A percentile compares a stretch with the other conserved stretches of the same genome.
Conservation (phyloP, 345 rosid genomes). For the Aquilaria sinensis region DNA sequence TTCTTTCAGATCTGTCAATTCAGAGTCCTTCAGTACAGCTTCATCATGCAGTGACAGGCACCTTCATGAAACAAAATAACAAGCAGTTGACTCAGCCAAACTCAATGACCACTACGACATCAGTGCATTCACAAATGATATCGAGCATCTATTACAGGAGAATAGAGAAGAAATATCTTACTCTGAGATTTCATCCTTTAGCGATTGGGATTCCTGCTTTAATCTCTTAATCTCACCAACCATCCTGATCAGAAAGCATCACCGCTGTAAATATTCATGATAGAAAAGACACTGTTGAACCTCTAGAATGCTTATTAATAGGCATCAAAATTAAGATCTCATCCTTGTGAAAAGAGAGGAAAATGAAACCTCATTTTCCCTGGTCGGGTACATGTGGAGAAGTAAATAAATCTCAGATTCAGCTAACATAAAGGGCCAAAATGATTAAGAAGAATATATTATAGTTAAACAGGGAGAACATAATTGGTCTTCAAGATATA, state of each 20-base stretch:
- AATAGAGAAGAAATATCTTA: conserved; percentile 10
- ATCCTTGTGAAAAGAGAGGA: too few relatives aligned
- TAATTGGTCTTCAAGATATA: not conserved
- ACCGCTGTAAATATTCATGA: not conserved
- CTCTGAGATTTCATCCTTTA: conserved; percentile 53
- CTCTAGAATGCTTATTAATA: not conserved
- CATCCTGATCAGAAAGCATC: conserved; percentile 38
- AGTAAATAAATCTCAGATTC: too few relatives aligned
- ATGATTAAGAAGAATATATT: not conserved
- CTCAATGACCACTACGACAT: conserved; percentile 1
- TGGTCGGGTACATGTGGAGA: too few relatives aligned
- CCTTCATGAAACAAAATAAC: conserved; percentile 26
- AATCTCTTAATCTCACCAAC: conserved; percentile 52
- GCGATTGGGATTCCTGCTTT: conserved; percentile 52
- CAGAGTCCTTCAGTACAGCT: conserved; percentile 50
- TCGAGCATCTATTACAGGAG: not conserved
- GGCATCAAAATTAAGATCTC: too few relatives aligned
- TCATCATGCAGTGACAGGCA: conserved; percentile 40
- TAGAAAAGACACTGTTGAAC: not conserved
- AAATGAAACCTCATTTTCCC: too few relatives aligned
- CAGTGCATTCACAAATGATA: too few relatives aligned
- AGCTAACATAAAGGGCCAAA: not conserved
- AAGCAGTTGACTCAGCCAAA: not conserved
- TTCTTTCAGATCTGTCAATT: conserved; percentile 61
- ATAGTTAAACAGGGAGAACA: not conserved